Conservation (phyloP, 2,329 filamentous ascomycete genomes). For the Phialophora expanda region DNA sequence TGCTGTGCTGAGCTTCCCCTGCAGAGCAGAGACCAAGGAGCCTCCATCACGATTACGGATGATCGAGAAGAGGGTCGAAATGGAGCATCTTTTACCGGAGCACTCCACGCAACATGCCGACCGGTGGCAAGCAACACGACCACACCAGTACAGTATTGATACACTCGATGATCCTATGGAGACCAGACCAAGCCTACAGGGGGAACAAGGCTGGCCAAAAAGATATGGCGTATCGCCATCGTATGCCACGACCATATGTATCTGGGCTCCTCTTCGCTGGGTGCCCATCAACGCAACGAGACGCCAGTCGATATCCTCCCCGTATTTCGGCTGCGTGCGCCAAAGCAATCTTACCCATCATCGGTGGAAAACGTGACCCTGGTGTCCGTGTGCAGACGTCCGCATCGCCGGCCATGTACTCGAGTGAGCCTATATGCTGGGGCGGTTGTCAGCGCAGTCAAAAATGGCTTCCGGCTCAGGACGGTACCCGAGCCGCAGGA, state of each 20-base stretch:
- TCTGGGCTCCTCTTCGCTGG: not conserved
- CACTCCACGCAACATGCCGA: not conserved
- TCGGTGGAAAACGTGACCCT: not conserved
- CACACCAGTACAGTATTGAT: not conserved
- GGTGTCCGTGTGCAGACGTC: not conserved
- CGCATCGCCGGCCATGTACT: not conserved
- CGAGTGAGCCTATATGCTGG: constrained; percentile 10
- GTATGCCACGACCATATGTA: not conserved
- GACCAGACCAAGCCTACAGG: not conserved
- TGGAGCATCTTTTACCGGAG: not conserved
- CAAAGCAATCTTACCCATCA: not conserved
- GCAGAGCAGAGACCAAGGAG: not conserved
- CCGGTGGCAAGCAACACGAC: not conserved
- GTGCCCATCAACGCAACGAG: not conserved
- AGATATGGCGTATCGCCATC: not conserved
- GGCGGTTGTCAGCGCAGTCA: not conserved
- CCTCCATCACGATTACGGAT: not conserved
- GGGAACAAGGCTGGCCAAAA: not conserved
- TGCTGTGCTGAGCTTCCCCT: not conserved
- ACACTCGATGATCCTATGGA: not conserved
- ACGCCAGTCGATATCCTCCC: not conserved
- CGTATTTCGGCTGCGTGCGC: too few relatives aligned
- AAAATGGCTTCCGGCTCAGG: not conserved
- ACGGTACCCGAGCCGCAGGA: not conserved
- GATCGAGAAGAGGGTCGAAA: not conserved